Percentiles rank a stretch among this genome's conserved stretches.
Evolutionary conservation across 2,329 filamentous ascomycete species (phyloP).

Genomic region (Fusarium penzigii): DNA sequence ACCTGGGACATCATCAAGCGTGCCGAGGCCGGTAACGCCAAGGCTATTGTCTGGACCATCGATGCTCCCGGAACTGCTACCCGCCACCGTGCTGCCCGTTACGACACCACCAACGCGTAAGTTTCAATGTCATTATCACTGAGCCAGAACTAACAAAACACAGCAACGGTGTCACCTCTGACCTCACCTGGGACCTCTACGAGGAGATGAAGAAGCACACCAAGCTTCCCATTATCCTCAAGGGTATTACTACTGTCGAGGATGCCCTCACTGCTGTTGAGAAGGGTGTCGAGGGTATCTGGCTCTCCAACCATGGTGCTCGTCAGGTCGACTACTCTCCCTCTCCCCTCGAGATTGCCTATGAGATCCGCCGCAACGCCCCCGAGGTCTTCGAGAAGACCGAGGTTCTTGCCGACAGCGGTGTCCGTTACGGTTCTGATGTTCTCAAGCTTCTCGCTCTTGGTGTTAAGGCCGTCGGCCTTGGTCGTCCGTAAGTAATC

Average conservation of each 20-base stretch:
- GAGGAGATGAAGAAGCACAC: slow-evolving; percentile 35
- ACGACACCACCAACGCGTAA: slow-evolving; percentile 28
- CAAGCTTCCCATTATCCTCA: slow-evolving; percentile 38
- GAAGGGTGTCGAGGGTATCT: slow-evolving; percentile 38
- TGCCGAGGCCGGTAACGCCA: slow-evolving; percentile 36
- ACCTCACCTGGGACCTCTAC: slow-evolving; percentile 27
- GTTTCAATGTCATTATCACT: background rate
- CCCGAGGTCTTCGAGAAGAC: slow-evolving; percentile 39
- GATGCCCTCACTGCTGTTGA: slow-evolving; percentile 37
- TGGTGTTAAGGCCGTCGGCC: slow-evolving; percentile 41
- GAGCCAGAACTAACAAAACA: slow-evolving; percentile 1
- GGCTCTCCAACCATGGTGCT: slow-evolving; percentile 44
- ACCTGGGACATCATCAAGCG: slow-evolving; percentile 35
- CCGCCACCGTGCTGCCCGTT: slow-evolving; percentile 27
- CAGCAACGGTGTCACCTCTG: slow-evolving; percentile 24
- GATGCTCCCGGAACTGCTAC: slow-evolving; percentile 29
- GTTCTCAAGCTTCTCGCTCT: slow-evolving; percentile 42
- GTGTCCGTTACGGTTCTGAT: slow-evolving; percentile 40
- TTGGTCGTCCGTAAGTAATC: slow-evolving; percentile 40
- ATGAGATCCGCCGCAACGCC: slow-evolving; percentile 38
- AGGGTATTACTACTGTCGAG: slow-evolving; percentile 40
- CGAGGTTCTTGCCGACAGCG: slow-evolving; percentile 40
- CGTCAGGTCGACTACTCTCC: slow-evolving; percentile 41
- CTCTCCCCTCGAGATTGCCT: slow-evolving; percentile 26
- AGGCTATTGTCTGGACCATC: slow-evolving; percentile 41